Conservation (phyloP, 2,329 filamentous ascomycete species). For the Arthrobotrys entomopaga region DNA sequence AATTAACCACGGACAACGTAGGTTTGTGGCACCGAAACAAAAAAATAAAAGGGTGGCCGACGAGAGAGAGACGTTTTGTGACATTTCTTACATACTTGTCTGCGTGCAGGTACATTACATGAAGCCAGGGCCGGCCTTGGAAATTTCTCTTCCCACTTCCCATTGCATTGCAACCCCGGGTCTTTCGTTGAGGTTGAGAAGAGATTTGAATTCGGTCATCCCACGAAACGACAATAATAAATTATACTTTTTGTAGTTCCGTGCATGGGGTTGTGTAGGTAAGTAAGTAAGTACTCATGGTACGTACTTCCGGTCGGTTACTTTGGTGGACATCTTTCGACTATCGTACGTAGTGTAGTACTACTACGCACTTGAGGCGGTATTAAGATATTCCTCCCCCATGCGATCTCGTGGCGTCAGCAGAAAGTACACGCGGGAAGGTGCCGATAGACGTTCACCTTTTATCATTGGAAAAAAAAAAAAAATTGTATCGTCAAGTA, state of each 20-base stretch:
- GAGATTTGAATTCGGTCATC: conserved; percentile 9
- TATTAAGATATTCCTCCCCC: too few species aligned
- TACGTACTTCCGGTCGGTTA: conserved; percentile 1
- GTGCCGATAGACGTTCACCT: conserved; percentile 19
- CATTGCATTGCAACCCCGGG: conserved; percentile 13
- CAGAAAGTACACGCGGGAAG: conserved; percentile 14
- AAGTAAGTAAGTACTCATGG: too few species aligned
- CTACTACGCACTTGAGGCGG: conserved; percentile 52
- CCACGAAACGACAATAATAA: background rate
- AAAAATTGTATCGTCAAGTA: conserved; percentile 37
- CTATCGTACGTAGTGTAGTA: too few species aligned
- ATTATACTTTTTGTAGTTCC: background rate
- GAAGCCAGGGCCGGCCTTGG: too few species aligned
- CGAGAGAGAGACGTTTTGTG: conserved; percentile 14
- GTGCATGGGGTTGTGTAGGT: background rate
- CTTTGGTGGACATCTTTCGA: conserved; percentile 3
- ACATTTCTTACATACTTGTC: conserved; percentile 5
- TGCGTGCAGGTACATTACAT: background rate
- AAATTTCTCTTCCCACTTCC: conserved; percentile 20
- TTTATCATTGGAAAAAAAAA: conserved; percentile 9
- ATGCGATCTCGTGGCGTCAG: conserved; percentile 7
- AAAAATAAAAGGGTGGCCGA: conserved; percentile 25
- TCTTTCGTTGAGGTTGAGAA: background rate
- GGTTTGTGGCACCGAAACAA: conserved; percentile 49
- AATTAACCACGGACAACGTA: conserved; percentile 18